These are phyloP conservation scores for Globisporangium takayamanum DNA, from an alignment of 352 stramenopile genomes.

Conservation along the genomic window DNA sequence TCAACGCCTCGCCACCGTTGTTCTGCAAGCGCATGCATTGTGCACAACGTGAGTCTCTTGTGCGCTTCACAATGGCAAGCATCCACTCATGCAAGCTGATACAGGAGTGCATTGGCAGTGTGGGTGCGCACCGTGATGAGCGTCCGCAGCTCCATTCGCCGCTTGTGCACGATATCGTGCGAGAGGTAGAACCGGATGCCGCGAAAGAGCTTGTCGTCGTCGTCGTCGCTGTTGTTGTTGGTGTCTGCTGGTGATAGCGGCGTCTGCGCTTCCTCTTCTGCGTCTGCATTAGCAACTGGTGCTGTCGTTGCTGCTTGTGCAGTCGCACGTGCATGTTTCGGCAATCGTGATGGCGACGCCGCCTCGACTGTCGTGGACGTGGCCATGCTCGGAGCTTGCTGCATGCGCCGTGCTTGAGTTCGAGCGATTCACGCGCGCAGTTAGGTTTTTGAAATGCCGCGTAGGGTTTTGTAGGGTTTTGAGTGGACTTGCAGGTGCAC, in stretches of 20 bases:
- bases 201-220: background rate
- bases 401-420: too few relatives aligned
- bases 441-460: too few relatives aligned
- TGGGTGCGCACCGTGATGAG: slow-evolving; percentile 10
- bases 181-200: slow-evolving; percentile 12
- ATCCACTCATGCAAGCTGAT: background rate
- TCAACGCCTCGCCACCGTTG: slow-evolving; percentile 29
- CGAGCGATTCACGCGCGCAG: too few relatives aligned
- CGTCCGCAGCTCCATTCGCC: background rate
- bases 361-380: too few relatives aligned
- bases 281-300: background rate
- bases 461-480: too few relatives aligned
- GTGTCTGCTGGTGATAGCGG: background rate
- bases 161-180: background rate
- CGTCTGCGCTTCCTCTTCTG: background rate
- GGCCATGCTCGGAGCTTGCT: too few relatives aligned
- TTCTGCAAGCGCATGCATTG: background rate
- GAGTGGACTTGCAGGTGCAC: too few relatives aligned
- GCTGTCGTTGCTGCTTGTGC: background rate
- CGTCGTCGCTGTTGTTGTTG: background rate
- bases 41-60: background rate
- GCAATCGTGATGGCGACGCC: too few relatives aligned
- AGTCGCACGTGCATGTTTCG: too few relatives aligned
- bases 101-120: background rate
- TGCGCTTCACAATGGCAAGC: background rate